These are phyloP conservation scores for Ophiosphaerella herpotricha DNA, from an alignment of 2,329 filamentous ascomycete species.

Conservation along the genomic window DNA sequence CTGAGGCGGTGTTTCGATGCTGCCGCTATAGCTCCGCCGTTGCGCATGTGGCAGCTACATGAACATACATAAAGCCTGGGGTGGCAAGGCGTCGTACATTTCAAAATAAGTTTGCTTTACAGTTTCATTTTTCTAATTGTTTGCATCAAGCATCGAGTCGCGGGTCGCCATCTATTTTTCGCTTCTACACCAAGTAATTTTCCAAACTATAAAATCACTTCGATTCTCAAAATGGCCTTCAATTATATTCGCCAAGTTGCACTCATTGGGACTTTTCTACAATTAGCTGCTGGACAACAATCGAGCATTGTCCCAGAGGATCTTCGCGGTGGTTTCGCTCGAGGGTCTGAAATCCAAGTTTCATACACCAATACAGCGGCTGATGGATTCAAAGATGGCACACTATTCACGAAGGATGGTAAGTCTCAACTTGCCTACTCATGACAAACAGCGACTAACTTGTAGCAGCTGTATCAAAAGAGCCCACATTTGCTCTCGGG, in stretches of 20 bases:
- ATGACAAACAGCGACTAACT: slow-evolving; percentile 6
- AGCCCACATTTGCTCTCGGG: slow-evolving; percentile 41
- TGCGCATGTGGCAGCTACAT: background rate
- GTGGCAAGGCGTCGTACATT: background rate
- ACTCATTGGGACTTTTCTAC: slow-evolving; percentile 5
- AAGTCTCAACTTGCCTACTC: slow-evolving; percentile 1
- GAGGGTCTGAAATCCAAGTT: slow-evolving; percentile 32
- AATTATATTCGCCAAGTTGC: slow-evolving; percentile 7
- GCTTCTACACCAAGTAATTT: no score
- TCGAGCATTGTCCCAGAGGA: slow-evolving; percentile 20
- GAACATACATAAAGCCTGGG: slow-evolving; percentile 22
- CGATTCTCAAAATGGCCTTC: slow-evolving; percentile 13
- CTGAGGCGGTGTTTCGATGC: slow-evolving; percentile 17
- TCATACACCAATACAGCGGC: slow-evolving; percentile 31
- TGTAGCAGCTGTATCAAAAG: slow-evolving; percentile 26
- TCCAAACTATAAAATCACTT: background rate
- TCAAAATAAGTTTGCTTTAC: background rate
- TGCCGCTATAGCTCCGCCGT: background rate
- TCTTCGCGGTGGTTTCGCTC: slow-evolving; percentile 23
- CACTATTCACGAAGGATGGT: slow-evolving; percentile 31
- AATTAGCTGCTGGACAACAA: slow-evolving; percentile 12
- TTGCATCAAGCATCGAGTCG: no score
- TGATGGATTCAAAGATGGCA: slow-evolving; percentile 36
- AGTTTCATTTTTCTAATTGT: no score
- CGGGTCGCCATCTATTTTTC: no score